phyloP scores from a whole-genome alignment of 208 protist genomes.

The Porcisia hertigi region DNA sequence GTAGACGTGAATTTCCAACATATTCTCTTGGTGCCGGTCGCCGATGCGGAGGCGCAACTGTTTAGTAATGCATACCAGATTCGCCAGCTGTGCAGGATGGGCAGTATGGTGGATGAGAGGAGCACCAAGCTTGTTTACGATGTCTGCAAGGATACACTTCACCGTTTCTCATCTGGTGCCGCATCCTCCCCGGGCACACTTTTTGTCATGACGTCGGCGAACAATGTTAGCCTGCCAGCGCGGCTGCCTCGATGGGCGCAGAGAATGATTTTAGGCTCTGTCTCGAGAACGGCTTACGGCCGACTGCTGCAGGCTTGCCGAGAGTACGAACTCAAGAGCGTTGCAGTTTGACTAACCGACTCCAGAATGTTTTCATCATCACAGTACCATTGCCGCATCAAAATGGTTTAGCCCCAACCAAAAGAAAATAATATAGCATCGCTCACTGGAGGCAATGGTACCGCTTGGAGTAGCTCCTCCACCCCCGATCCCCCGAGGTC shows the following conservation, averaged over 20 bases:
- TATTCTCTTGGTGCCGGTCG: slow-evolving; percentile 55
- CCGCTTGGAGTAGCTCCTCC: no score
- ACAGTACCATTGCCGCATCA: no score
- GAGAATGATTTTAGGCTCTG: slow-evolving; percentile 33
- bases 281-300: slow-evolving; percentile 49
- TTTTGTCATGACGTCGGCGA: slow-evolving; percentile 71
- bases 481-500: no score
- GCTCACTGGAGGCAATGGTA: no score
- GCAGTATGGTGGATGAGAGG: slow-evolving; percentile 44
- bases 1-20: slow-evolving; percentile 73
- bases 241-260: slow-evolving; percentile 52
- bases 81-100: slow-evolving; percentile 21
- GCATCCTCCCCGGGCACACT: slow-evolving; percentile 36
- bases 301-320: slow-evolving; percentile 28
- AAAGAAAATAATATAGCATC: no score
- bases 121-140: slow-evolving; percentile 46
- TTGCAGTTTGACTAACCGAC: not conserved
- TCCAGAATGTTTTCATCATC: not conserved
- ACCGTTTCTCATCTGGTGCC: slow-evolving; percentile 10
- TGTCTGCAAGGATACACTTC: slow-evolving; percentile 29
- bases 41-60: slow-evolving; percentile 43
- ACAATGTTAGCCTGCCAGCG: slow-evolving; percentile 48
- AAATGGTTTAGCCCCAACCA: no score
- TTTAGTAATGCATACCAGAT: slow-evolving; percentile 24
- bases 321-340: not conserved